Conservation (phyloP, 2,329 filamentous ascomycete species). For the Xylaria sp. region DNA sequence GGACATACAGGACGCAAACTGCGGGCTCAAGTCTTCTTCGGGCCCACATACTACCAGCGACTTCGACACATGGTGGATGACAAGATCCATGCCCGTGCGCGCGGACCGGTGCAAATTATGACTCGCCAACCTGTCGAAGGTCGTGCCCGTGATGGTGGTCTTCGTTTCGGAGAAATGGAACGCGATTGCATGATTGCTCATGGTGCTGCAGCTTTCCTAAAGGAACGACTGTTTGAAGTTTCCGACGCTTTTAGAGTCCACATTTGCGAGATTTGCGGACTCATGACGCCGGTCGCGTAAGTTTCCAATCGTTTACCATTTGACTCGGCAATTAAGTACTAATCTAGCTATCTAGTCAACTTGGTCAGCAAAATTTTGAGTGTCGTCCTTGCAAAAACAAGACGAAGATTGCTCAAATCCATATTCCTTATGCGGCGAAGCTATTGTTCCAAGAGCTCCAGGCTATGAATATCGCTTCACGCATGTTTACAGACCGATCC, state of each 20-base stretch:
- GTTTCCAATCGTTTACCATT: constrained; percentile 54
- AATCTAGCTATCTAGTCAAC: constrained; percentile 68
- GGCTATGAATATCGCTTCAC: constrained; percentile 97
- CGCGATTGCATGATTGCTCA: constrained; percentile 99
- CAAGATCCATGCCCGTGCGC: constrained; percentile 99
- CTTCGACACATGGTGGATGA: constrained; percentile 99
- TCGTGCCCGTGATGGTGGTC: constrained; percentile 95
- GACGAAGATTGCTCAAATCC: constrained; percentile 96
- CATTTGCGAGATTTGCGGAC: constrained; percentile 96
- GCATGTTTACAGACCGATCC: constrained; percentile 92
- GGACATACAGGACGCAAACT: constrained; percentile 96
- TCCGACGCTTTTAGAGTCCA: constrained; percentile 98
- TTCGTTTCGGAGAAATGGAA: constrained; percentile 99
- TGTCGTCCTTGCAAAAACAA: constrained; percentile 99
- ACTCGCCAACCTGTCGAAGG: constrained; percentile 97
- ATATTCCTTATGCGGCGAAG: constrained; percentile 98
- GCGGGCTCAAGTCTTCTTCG: constrained; percentile 93
- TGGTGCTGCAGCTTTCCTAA: constrained; percentile 94
- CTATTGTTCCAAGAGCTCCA: constrained; percentile 97
- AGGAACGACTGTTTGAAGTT: constrained; percentile 96
- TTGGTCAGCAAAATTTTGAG: constrained; percentile 95
- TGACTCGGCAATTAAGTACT: background rate
- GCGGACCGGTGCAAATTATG: constrained; percentile 95
- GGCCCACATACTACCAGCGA: constrained; percentile 98
- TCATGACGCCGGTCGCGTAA: constrained; percentile 99